Base-by-base conservation (phyloP, 306 rosid species). In the Begonia loranthoides region DNA sequence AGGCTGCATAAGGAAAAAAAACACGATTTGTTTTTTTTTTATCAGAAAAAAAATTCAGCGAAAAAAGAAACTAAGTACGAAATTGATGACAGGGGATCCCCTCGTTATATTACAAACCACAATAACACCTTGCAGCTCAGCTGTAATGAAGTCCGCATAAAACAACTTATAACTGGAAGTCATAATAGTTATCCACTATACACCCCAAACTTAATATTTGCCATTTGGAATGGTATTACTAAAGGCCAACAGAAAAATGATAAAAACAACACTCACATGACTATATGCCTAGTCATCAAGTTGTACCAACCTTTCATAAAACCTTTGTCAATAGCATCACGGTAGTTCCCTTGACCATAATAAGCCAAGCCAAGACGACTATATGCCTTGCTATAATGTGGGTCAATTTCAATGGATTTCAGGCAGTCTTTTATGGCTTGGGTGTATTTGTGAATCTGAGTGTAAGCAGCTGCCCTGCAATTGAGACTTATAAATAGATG, bases 401-500 rank as follows among this genome's bases (percentile, higher is more conserved):
- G 84, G 69, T 89, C 89, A 46, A 89, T 79, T 64, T 75, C 83
- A 13, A 85, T 77, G 65, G 97, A 82, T 74, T 55, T 77, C 56
- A 70, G 66, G 73, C 87, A 82, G 67, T 89, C 95, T 66, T 75
- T 65, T 59, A 86, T 74, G 51, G 97, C 94, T 78, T 82, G 84
- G n/a, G 59, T 12, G 64, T 85, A 85, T 64, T 80, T 73, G 65
- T 70, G 70, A 54, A 71, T 55, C 52, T 76, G 95, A 58, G 97
- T 85, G 74, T 77, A 84, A 46, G 97, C 97, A 62, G 95, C 97
- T 39, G 97, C 97, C 87, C 97, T 89, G 36, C 36, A 28, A 28
- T 4, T 28, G 8, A 28, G 36, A 28, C 36, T 28, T 28, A 4
- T 28, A 28, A 28, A 28, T 28, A 28, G 6, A 28, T 28, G 36